These are phyloP conservation scores for Endocarpon pusillum DNA, from an alignment of 495 filamentous ascomycete species.

Conservation along the genomic window DNA sequence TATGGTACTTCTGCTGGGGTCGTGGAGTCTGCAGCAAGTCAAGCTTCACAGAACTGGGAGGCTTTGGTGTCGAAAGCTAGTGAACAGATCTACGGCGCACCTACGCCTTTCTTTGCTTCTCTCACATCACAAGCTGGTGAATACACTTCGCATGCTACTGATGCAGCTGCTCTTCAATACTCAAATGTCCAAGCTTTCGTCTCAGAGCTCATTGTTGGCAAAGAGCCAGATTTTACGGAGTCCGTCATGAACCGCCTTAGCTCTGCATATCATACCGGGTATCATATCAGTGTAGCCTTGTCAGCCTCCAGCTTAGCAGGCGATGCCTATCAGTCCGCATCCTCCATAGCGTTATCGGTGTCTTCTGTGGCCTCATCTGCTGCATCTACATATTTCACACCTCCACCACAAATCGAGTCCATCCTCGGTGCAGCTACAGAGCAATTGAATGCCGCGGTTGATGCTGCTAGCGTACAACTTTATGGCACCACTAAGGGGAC, in stretches of 20 bases:
- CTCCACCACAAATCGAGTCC: conserved; percentile 38
- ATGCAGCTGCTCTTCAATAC: conserved; percentile 40
- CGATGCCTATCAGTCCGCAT: conserved; percentile 40
- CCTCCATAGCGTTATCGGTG: no score
- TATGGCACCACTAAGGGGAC: conserved; percentile 41
- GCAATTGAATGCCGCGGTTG: conserved; percentile 39
- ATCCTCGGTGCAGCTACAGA: conserved; percentile 38
- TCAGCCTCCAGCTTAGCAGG: conserved; percentile 37
- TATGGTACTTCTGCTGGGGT: conserved; percentile 29
- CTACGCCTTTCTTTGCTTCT: conserved; percentile 45
- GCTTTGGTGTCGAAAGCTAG: conserved; percentile 46
- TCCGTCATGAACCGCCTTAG: conserved; percentile 56
- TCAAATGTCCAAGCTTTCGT: conserved; percentile 54
- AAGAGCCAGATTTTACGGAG: conserved; percentile 70
- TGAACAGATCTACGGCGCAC: conserved; percentile 54
- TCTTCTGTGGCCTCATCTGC: no score
- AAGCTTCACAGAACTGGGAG: conserved; percentile 48
- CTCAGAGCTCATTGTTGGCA: conserved; percentile 57
- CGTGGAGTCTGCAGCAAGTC: conserved; percentile 29
- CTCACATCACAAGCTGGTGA: conserved; percentile 33
- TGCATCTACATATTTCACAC: conserved; percentile 33
- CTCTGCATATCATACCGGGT: conserved; percentile 42
- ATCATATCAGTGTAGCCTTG: conserved; percentile 28
- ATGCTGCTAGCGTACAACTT: conserved; percentile 40
- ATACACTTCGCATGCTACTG: conserved; percentile 36